A percentile compares a stretch with the other conserved stretches of the same genome.
Evolutionary conservation across 192 early-diverging fungal species (phyloP).

Genomic region (Dispira parvispora): DNA sequence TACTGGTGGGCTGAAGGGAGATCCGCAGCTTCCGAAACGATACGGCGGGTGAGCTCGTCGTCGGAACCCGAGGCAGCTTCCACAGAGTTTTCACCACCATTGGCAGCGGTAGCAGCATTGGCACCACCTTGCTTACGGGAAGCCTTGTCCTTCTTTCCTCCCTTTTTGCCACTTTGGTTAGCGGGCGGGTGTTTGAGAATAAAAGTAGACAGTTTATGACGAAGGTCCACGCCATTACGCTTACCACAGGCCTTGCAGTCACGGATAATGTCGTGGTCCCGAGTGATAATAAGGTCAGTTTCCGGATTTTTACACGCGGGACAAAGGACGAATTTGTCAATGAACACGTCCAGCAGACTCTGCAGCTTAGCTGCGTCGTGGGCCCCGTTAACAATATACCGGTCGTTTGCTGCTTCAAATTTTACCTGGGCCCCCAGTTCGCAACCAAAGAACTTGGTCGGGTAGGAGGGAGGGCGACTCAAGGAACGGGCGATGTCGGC

Average conservation of each 20-base stretch:
- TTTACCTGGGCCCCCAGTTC: conserved; percentile 92
- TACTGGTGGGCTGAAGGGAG: conserved; percentile 32
- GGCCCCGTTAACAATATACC: conserved; percentile 90
- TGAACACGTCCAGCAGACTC: conserved; percentile 71
- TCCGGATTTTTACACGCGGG: conserved; percentile 89
- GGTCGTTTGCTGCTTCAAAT: conserved; percentile 74
- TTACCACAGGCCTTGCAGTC: conserved; percentile 91
- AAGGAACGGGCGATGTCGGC: conserved; percentile 79
- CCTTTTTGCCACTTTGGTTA: conserved; percentile 22
- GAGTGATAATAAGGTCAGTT: conserved; percentile 67
- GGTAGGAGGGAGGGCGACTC: conserved; percentile 69
- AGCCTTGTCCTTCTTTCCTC: conserved; percentile 25
- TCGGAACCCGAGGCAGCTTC: conserved; percentile 33
- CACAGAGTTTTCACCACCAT: conserved; percentile 32
- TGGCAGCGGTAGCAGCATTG: conserved; percentile 14
- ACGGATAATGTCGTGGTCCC: conserved; percentile 38
- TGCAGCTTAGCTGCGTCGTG: conserved; percentile 80
- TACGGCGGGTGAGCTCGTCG: conserved; percentile 47
- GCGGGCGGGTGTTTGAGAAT: conserved; percentile 87
- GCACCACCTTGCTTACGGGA: conserved; percentile 10
- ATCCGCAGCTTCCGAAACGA: conserved; percentile 50
- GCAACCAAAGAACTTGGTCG: conserved; percentile 84
- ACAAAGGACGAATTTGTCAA: conserved; percentile 90
- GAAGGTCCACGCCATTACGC: conserved; percentile 62
- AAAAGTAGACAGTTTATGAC: conserved; percentile 74